phyloP scores from a whole-genome alignment of 768 basidiomycete genomes.

The Suillus sp. region DNA sequence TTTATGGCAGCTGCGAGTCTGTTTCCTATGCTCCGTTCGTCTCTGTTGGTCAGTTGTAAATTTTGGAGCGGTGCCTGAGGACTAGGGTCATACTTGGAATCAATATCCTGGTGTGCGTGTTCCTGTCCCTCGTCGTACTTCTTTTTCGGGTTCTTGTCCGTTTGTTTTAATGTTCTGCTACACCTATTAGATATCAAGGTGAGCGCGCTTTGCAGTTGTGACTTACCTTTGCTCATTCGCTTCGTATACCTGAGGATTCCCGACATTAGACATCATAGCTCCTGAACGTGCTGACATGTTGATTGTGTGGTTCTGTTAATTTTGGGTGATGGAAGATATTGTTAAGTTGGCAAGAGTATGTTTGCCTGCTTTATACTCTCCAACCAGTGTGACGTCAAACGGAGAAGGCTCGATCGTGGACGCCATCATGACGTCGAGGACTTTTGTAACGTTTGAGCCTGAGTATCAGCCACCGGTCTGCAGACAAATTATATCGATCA shows the following conservation, averaged over 20 bases:
- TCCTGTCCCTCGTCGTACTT: conserved; percentile 36
- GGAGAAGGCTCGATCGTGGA: background rate
- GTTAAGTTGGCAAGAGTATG: background rate
- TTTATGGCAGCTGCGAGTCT: conserved; percentile 37
- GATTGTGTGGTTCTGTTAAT: background rate
- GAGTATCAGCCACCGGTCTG: background rate
- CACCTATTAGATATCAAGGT: conserved; percentile 8
- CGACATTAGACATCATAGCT: conserved; percentile 54
- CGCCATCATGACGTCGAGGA: background rate
- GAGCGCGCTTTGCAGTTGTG: conserved; percentile 5
- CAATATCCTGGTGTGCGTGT: conserved; percentile 42
- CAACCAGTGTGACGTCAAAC: conserved; percentile 7
- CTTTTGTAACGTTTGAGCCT: background rate
- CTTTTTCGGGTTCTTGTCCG: conserved; percentile 24
- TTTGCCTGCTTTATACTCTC: background rate
- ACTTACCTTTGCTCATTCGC: conserved; percentile 50
- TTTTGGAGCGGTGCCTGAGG: background rate
- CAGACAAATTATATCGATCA: background rate
- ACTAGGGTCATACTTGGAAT: conserved; percentile 38
- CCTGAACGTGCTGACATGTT: conserved; percentile 24
- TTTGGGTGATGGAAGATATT: background rate
- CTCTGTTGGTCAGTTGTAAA: conserved; percentile 30
- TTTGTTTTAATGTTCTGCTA: conserved; percentile 26
- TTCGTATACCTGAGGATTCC: conserved; percentile 50
- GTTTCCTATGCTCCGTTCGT: conserved; percentile 46